Evolutionary conservation across 2,329 filamentous ascomycete genomes (phyloP).

Genomic region (Clarireedia paspali): DNA sequence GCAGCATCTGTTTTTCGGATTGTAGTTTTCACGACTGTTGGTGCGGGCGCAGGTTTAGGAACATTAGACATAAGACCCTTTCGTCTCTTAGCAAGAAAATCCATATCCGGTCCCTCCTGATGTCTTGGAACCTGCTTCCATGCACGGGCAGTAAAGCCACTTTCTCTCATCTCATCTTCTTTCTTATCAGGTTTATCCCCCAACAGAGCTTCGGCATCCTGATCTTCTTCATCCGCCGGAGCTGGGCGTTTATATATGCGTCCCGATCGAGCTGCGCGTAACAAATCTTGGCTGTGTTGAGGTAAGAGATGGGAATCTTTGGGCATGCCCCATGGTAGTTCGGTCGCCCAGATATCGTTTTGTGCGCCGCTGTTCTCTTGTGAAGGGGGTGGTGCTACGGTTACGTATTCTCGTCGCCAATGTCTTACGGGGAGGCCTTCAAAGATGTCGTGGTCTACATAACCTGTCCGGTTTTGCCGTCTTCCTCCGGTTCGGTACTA

Average conservation of each 20-base stretch:
- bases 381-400: slow-evolving; percentile 56
- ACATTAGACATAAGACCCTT: slow-evolving; percentile 53
- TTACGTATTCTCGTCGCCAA: slow-evolving; percentile 70
- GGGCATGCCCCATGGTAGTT: slow-evolving; percentile 74
- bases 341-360: slow-evolving; percentile 64
- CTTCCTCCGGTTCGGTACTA: slow-evolving; percentile 24
- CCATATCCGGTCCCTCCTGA: slow-evolving; percentile 43
- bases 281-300: slow-evolving; percentile 71
- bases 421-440: slow-evolving; percentile 70
- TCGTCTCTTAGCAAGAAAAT: slow-evolving; percentile 53
- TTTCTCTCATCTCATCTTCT: slow-evolving; percentile 41
- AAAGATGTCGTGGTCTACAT: slow-evolving; percentile 47
- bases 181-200: slow-evolving; percentile 51
- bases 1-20: slow-evolving; percentile 70
- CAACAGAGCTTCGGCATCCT: slow-evolving; percentile 37
- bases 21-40: slow-evolving; percentile 67
- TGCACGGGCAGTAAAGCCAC: slow-evolving; percentile 47
- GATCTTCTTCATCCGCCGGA: slow-evolving; percentile 52
- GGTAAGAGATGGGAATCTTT: slow-evolving; percentile 73
- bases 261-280: slow-evolving; percentile 73
- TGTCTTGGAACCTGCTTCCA: slow-evolving; percentile 58
- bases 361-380: slow-evolving; percentile 53
- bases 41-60: slow-evolving; percentile 39
- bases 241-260: slow-evolving; percentile 65
- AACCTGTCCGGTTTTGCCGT: slow-evolving; percentile 27